phyloP scores from a whole-genome alignment of 495 filamentous ascomycete species.

The Tricharina praecox region DNA sequence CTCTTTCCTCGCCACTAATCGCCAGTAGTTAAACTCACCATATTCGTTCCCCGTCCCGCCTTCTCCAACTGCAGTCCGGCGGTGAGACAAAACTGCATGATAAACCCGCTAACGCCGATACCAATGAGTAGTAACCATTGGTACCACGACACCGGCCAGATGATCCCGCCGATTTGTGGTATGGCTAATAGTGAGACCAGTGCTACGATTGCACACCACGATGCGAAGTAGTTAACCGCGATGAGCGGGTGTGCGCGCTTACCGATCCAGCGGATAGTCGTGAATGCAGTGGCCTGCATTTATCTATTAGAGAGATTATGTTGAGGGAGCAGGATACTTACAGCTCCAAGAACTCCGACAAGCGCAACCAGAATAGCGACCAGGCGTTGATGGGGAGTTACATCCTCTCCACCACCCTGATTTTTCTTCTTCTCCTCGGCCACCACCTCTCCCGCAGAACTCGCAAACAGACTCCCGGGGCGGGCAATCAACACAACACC shows the following conservation, averaged over 20 bases:
- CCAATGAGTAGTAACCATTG: constrained; percentile 60
- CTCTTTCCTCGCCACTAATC: neutral
- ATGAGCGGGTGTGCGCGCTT: constrained; percentile 68
- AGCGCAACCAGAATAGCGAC: constrained; percentile 56
- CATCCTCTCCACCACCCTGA: constrained; percentile 17
- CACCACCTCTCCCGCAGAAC: constrained; percentile 19
- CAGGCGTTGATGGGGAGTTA: constrained; percentile 51
- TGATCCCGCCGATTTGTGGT: constrained; percentile 40
- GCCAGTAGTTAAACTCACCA: constrained; percentile 33
- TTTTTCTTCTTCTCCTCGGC: constrained; percentile 6
- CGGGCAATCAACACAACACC: constrained; percentile 77
- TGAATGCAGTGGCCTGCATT: constrained; percentile 59
- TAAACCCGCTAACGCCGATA: constrained; percentile 59
- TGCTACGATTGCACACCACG: constrained; percentile 49
- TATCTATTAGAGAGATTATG: too few relatives aligned
- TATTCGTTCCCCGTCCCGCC: constrained; percentile 61
- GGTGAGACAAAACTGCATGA: constrained; percentile 80
- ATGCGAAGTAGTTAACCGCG: constrained; percentile 71
- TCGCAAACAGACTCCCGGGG: constrained; percentile 43
- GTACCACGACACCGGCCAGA: constrained; percentile 39
- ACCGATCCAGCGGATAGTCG: constrained; percentile 71
- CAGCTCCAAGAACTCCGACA: constrained; percentile 57
- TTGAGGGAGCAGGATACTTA: too few relatives aligned
- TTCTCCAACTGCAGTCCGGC: constrained; percentile 51
- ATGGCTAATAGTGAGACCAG: constrained; percentile 28